Evolutionary conservation across 371 early-diverging fungal genomes (phyloP), one percentile per base, ranked within the genome.

Genomic region (Blakeslea trispora): DNA sequence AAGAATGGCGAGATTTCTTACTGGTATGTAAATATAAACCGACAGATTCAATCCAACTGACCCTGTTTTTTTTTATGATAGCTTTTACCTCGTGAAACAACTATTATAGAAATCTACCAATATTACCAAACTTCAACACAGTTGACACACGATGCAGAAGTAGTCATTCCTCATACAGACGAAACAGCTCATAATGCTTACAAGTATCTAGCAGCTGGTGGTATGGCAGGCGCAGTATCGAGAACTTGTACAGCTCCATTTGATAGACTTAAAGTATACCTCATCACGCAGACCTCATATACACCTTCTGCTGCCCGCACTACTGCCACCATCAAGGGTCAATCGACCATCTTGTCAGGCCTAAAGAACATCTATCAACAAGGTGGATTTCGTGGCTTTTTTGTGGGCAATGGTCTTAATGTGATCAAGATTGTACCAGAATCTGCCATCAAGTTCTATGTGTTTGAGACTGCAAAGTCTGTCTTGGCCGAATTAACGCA

Each of bases 231-330:
- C 45, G 89, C 88, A 14, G 83, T 91, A 8, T 86, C 86, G 14
- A 74, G 93, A 35, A 88, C 91, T 15, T 85, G 82, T 52, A 92
- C 93, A 1, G 93, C 93, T 13, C 93, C 93, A 3, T 75, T 92
- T 55, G 93, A 91, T 74, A 83, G 91, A 32, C 76, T 89, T n/a
- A 88, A 87, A 65, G 86, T 90, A 39, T 85, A 87, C 68, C 81
- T 91, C 21, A 85, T 85, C 52, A 87, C 83, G 13, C 79, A 81
- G 45, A 80, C 77, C 3, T 45, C 69, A 4, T 60, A 54, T 14
- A 50, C 53, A n/a, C 22, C 51, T 4, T 7, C 37, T 0, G n/a
- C 43, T 42, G 11, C 56, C n/a, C n/a, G n/a, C n/a, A n/a, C n/a
- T n/a, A n/a, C n/a, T 18, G 39, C 62, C 49, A 28, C 55, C 2